A percentile compares a stretch with the other conserved stretches of the same genome.
Evolutionary conservation across 371 early-diverging fungal genomes (phyloP).

Genomic region (Coemansia linderi): DNA sequence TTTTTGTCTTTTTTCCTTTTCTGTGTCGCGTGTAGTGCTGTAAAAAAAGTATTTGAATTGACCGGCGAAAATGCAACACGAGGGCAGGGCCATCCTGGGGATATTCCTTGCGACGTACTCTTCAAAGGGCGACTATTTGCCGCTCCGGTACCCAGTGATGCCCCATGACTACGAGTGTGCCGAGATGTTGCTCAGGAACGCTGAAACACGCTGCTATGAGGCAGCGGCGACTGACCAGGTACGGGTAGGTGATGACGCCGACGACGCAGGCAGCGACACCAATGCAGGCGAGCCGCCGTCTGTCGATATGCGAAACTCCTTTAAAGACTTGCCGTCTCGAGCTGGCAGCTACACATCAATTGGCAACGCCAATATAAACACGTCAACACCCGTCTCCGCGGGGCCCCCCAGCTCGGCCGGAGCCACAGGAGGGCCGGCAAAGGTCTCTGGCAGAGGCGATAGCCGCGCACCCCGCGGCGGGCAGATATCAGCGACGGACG

Average conservation of each 20-base stretch:
- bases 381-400: constrained; percentile 17
- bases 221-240: not conserved
- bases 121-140: constrained; percentile 53
- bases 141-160: constrained; percentile 47
- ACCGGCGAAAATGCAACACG: constrained; percentile 14
- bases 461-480: constrained; percentile 2
- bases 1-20: no score
- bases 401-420: not conserved
- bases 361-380: constrained; percentile 28
- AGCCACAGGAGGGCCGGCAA: not conserved
- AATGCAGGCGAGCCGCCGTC: not conserved
- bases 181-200: constrained; percentile 25
- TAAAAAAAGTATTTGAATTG: not conserved
- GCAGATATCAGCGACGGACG: not conserved
- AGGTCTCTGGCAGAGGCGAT: not conserved
- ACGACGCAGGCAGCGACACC: not conserved
- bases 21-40: no score
- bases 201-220: not conserved
- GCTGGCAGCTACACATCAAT: constrained; percentile 30
- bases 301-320: not conserved
- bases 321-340: constrained; percentile 20
- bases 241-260: not conserved
- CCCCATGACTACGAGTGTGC: constrained; percentile 38
- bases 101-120: constrained; percentile 53
- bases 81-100: constrained; percentile 44